These are phyloP conservation scores for Starmerella geochares DNA, from an alignment of 805 yeast genomes.

Conservation along the genomic window DNA sequence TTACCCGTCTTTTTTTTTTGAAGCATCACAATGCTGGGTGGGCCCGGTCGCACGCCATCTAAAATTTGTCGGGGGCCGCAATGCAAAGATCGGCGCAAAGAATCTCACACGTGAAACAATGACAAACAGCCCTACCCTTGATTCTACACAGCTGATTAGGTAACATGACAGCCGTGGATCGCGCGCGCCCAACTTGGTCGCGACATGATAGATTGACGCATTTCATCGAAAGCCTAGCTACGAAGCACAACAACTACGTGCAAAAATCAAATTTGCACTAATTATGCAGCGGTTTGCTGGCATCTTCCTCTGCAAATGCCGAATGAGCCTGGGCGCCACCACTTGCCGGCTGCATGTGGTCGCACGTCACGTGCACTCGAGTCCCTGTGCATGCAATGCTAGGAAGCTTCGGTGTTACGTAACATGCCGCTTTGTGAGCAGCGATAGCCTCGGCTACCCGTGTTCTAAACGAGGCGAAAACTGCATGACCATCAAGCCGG, in stretches of 20 bases:
- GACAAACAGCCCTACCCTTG: background rate
- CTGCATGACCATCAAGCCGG: too few species aligned
- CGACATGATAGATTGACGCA: background rate
- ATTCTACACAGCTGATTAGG: slow-evolving; percentile 1
- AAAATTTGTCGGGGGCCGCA: background rate
- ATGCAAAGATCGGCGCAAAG: background rate
- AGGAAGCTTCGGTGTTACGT: background rate
- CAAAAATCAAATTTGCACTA: too few species aligned
- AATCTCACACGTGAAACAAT: background rate
- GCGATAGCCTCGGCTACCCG: background rate
- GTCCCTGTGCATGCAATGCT: background rate
- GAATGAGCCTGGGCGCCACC: too few species aligned
- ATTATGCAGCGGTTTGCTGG: too few species aligned
- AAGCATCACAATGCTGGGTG: background rate
- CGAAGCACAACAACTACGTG: too few species aligned
- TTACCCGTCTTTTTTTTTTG: background rate
- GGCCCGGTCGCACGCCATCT: too few species aligned
- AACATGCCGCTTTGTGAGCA: background rate
- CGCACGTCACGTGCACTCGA: background rate
- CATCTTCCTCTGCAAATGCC: too few species aligned
- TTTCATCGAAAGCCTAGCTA: background rate
- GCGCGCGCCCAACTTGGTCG: background rate
- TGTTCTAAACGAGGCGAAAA: background rate
- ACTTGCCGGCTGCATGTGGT: background rate
- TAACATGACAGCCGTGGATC: background rate